Conservation (phyloP, 805 yeast species). For the Candida lessepsii region DNA sequence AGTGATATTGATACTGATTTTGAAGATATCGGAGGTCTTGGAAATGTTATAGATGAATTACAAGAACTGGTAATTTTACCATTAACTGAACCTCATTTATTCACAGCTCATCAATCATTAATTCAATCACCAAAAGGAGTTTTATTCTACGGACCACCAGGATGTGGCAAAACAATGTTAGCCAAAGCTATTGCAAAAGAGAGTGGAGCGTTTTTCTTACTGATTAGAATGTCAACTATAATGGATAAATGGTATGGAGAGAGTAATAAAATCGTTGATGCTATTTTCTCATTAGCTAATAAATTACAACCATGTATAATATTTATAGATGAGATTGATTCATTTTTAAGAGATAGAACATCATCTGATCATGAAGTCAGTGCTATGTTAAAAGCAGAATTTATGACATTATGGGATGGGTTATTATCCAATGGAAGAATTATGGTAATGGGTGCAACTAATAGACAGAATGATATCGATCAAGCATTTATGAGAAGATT, state of each 20-base stretch:
- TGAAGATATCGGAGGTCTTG: constrained; percentile 87
- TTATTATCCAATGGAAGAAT: constrained; percentile 73
- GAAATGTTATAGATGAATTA: constrained; percentile 75
- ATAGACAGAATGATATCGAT: constrained; percentile 88
- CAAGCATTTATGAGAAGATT: constrained; percentile 87
- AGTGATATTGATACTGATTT: constrained; percentile 77
- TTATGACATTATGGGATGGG: constrained; percentile 98
- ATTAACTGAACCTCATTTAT: constrained; percentile 68
- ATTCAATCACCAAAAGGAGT: constrained; percentile 95
- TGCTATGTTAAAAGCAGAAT: constrained; percentile 90
- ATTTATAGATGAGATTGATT: constrained; percentile 94
- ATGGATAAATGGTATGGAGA: constrained; percentile 99
- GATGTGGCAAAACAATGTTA: constrained; percentile 96
- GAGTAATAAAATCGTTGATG: constrained; percentile 89
- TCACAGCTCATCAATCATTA: constrained; percentile 62
- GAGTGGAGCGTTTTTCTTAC: constrained; percentile 86
- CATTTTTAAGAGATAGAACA: constrained; percentile 83
- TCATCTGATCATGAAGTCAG: constrained; percentile 93
- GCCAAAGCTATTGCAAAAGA: constrained; percentile 94
- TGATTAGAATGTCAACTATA: constrained; percentile 87
- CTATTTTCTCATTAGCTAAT: constrained; percentile 83
- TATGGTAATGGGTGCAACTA: constrained; percentile 91
- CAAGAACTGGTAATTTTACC: constrained; percentile 89
- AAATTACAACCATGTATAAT: constrained; percentile 93
- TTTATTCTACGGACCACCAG: constrained; percentile 94